Base-by-base conservation (phyloP, 768 basidiomycete genomes). In the Tulasnella sp. region DNA sequence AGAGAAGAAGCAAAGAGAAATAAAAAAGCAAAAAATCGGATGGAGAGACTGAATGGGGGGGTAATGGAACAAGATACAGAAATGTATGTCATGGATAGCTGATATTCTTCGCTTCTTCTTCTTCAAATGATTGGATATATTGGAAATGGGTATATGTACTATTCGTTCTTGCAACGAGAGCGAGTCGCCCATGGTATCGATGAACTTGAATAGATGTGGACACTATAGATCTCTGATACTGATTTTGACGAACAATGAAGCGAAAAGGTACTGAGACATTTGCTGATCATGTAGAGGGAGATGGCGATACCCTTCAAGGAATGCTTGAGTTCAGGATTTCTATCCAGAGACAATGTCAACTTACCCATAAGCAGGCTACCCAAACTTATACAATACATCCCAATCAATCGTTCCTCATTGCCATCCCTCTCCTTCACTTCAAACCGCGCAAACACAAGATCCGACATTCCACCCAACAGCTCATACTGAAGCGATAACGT, bases 241-340 rank as follows among this genome's bases (percentile, higher is more conserved):
- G 41, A 81, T 74, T 49, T 75, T 67, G 20, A 93, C 80, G 60
- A 96, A 95, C 15, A 98, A 70, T n/a, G 91, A 91, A 20, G 91
- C 87, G 66, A 92, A 96, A 43, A 96, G 69, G 60, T 82, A 86
- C 60, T 91, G 89, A 32, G 83, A 82, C 37, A 88, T 76, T 61
- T 91, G 82, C 2, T 75, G 67, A 64, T 98, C 93, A 59, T 90
- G 86, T 31, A 98, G 67, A 0, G 93, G 90, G 4, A 98, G 64
- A 65, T 98, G 86, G 6, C 87, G 79, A 62, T 82, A 96, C 1
- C 93, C 92, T 88, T 9, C 22, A 37, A 3, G 44, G 41, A 32
- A 31, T n/a, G n/a, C n/a, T n/a, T n/a, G n/a, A n/a, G 37, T 39
- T 8, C 25, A 35, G 24, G 8, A 8, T 15, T 20, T 25, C 22